Base-by-base conservation (phyloP, 2,329 filamentous ascomycete genomes). In the Fusarium tjaetaba region DNA sequence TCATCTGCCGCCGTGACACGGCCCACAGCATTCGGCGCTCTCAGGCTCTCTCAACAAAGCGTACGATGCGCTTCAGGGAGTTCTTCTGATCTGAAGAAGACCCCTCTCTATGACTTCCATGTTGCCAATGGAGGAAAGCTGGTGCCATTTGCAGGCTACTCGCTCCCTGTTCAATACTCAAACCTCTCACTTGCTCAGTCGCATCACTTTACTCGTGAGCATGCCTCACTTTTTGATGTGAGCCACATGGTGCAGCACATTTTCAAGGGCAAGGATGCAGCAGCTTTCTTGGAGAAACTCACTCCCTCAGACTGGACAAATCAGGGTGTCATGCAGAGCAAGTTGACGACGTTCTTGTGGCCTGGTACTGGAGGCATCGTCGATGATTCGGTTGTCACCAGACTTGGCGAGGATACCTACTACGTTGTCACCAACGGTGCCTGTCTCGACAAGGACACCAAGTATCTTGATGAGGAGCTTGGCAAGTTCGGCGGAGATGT, bases 381-480 rank as follows among this genome's bases (percentile, higher is more conserved):
- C 55, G 96, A 99, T 81, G 96, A 99, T 84, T 95, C 93, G 9
- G 92, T 99, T 77, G 92, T 99, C 79, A 97, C 95, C 11, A 89
- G 93, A 70, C 87, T 97, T n/a, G 88, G 86, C 32, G 87, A 88
- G 62, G 89, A 94, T 66, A 84, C 88, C 61, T 98, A 95, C 86
- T 97, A 98, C 83, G 91, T 98, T 65, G 96, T 99, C 70, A 97
- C 95, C 73, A 99, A 99, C 82, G 96, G 96, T 32, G 96, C 91
- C 42, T 97, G 95, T 83, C 89, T 95, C 61, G 92, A 95, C 52
- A 98, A 98, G 85, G 96, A 98, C 83, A 86, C 93, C 69, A 88
- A 87, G 58, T 98, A 95, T 82, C 84, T 99, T 26, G 86, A 86
- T 49, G 86, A 89, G 68, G 90, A 97, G 81, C 88, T 98, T 58